phyloP scores from a whole-genome alignment of 2,329 filamentous ascomycete genomes.

The Ophidiomyces ophidiicola region DNA sequence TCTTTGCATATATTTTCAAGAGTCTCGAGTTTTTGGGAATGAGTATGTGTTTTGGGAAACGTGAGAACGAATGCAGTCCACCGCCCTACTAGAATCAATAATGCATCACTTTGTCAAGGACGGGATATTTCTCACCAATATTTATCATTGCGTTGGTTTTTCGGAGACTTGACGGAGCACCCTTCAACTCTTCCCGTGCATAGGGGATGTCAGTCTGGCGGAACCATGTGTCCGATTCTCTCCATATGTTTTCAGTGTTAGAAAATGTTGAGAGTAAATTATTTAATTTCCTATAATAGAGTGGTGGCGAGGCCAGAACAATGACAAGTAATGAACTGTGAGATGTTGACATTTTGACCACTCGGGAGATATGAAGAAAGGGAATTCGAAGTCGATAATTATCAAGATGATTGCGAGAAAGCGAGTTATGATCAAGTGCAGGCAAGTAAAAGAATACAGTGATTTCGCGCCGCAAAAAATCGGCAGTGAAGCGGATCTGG shows the following conservation, averaged over 20 bases:
- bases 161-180: slow-evolving; percentile 35
- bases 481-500: slow-evolving; percentile 28
- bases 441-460: slow-evolving; percentile 35
- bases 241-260: slow-evolving; percentile 38
- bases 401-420: slow-evolving; percentile 7
- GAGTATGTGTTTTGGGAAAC: slow-evolving; percentile 28
- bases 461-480: slow-evolving; percentile 35
- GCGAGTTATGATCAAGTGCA: slow-evolving; percentile 17
- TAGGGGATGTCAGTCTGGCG: slow-evolving; percentile 53
- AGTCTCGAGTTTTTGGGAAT: slow-evolving; percentile 27
- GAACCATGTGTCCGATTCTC: slow-evolving; percentile 46
- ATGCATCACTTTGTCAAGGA: not conserved
- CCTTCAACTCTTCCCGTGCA: slow-evolving; percentile 26
- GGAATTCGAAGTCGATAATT: slow-evolving; percentile 36
- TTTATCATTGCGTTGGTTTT: slow-evolving; percentile 45
- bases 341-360: slow-evolving; percentile 25
- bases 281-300: slow-evolving; percentile 33
- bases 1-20: slow-evolving; percentile 51
- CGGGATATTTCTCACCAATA: slow-evolving; percentile 37
- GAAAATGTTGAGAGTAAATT: slow-evolving; percentile 32
- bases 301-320: slow-evolving; percentile 33
- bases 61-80: slow-evolving; percentile 50
- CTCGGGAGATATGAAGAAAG: slow-evolving; percentile 33
- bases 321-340: slow-evolving; percentile 26
- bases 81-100: slow-evolving; percentile 29